Conservation (phyloP, 2,329 filamentous ascomycete genomes). For the Ophiocordyceps unilateralis region DNA sequence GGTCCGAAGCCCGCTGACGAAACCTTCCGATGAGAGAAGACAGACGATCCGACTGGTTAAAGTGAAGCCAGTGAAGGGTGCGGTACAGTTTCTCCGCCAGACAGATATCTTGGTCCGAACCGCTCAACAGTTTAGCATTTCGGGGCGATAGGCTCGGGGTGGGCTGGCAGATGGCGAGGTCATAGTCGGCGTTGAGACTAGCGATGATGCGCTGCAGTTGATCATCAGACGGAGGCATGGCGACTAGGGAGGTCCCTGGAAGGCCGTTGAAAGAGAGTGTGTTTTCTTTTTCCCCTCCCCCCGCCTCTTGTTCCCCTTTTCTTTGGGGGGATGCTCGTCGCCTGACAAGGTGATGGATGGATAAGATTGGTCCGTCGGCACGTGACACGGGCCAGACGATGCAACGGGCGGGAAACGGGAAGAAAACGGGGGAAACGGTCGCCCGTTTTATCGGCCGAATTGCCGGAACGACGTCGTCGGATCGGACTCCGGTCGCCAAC, state of each 20-base stretch:
- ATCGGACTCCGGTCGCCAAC: too few relatives aligned
- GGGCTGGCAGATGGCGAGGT: conserved; percentile 8
- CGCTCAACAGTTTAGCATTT: conserved; percentile 6
- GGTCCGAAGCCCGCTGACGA: not conserved
- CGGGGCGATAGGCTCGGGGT: conserved; percentile 10
- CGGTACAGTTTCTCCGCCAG: conserved; percentile 8
- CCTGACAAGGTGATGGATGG: too few relatives aligned
- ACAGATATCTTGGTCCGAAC: conserved; percentile 7
- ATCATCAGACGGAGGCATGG: not conserved
- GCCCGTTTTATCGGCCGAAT: too few relatives aligned
- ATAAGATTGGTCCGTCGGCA: too few relatives aligned
- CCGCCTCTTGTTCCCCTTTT: too few relatives aligned
- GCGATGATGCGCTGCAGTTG: conserved; percentile 9
- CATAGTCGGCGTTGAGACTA: conserved; percentile 10
- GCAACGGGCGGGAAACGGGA: too few relatives aligned
- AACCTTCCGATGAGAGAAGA: not conserved
- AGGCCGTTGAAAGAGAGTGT: too few relatives aligned
- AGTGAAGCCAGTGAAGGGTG: conserved; percentile 8
- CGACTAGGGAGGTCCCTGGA: not conserved
- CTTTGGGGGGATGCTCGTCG: too few relatives aligned
- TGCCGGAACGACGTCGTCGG: too few relatives aligned
- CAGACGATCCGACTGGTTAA: not conserved
- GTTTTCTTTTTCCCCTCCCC: too few relatives aligned
- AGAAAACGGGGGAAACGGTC: too few relatives aligned
- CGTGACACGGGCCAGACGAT: too few relatives aligned